These are phyloP conservation scores for Alectoria sarmentosa DNA, from an alignment of 495 filamentous ascomycete genomes.

Conservation along the genomic window DNA sequence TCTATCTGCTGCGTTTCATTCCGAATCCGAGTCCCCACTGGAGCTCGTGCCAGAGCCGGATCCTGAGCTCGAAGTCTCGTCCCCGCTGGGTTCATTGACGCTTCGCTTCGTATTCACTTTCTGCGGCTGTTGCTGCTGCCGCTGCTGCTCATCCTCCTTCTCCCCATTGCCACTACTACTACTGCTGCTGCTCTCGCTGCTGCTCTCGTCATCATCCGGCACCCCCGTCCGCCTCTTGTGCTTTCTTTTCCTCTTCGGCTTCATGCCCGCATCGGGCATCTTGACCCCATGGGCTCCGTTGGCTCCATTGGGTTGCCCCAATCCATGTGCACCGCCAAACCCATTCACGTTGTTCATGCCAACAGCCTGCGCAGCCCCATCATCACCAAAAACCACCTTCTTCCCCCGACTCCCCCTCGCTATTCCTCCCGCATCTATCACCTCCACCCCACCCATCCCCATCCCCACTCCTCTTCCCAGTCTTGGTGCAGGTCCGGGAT, in stretches of 20 bases:
- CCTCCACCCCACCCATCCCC: conserved; percentile 27
- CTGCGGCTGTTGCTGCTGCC: not conserved
- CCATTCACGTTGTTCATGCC: not conserved
- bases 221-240: conserved; percentile 37
- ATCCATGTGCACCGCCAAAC: not conserved
- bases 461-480: not conserved
- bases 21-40: not conserved
- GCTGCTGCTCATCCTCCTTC: no score
- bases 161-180: not conserved
- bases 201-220: conserved; percentile 32
- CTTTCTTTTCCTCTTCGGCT: conserved; percentile 53
- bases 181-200: conserved; percentile 32
- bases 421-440: conserved; percentile 21
- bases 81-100: not conserved
- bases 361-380: conserved; percentile 1
- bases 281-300: not conserved
- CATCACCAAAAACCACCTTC: conserved; percentile 22
- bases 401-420: conserved; percentile 22
- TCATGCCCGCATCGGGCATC: conserved; percentile 15
- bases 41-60: conserved; percentile 6
- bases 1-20: not conserved
- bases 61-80: conserved; percentile 2
- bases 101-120: not conserved
- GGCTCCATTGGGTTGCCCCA: not conserved
- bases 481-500: conserved; percentile 1